Base-by-base conservation (phyloP, 2,329 filamentous ascomycete species). In the Parastagonospora nodorum region DNA sequence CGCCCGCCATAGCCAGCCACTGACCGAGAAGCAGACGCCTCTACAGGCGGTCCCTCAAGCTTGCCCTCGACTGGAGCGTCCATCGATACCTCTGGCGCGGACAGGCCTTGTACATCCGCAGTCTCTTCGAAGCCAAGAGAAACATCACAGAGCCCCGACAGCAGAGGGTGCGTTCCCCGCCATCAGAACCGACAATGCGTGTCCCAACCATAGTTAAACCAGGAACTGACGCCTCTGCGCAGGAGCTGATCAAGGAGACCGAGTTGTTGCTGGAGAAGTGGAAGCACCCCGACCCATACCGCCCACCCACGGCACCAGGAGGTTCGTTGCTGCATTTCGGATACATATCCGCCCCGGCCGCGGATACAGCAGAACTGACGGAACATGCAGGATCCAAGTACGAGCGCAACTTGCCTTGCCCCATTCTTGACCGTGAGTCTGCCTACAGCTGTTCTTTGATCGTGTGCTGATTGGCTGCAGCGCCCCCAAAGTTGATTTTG, bases 281-380 rank as follows among this genome's bases (percentile, higher is more conserved):
- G 93, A 97, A 97, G 79, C 94, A 99, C 71, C 94, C 94, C 3
- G 94, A 99, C 74, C 92, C 94, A 29, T 97, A 96, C 74, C 81
- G 84, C 63, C 85, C 88, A 60, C 94, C 94, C 11, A 96, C 91
- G 36, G 93, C 94, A 33, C 94, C 94, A 9, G 94, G 94, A 82
- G 94, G 93, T 94, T 83, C 45, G 62, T 57, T 51, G 31, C 50
- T 47, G 45, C 35, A 33, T 33, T 44, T 38, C 60, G 58, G 58
- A 63, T 58, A 56, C 39, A 48, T 57, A 56, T 60, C 57, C 51
- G 60, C 37, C 16, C 38, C 61, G 61, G 61, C 61, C 58, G 61
- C 52, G 42, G 49, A 54, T 53, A 51, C 53, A 50, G 52, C 28
- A 40, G 58, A 54, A 48, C 60, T 66, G 46, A 66, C 55, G 16